These are phyloP conservation scores for Cercospora zeae-maydis DNA, from an alignment of 2,329 filamentous ascomycete genomes.

Conservation along the genomic window DNA sequence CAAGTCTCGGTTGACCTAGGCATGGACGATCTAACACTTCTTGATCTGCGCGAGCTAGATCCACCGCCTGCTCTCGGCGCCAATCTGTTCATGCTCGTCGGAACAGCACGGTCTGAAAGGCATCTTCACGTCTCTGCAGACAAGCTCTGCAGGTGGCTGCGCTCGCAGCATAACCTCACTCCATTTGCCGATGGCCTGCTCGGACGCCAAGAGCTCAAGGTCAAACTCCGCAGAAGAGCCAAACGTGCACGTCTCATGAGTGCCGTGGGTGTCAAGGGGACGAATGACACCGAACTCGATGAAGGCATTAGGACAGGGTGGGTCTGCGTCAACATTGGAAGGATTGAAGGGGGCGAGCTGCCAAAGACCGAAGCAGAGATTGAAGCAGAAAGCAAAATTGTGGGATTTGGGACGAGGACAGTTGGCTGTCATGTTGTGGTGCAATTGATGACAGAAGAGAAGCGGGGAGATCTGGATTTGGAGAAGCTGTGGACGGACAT, in stretches of 20 bases:
- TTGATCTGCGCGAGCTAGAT: conserved; percentile 80
- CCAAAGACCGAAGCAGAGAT: conserved; percentile 42
- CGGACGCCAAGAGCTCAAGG: conserved; percentile 85
- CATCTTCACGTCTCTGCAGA: conserved; percentile 90
- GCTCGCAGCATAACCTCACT: conserved; percentile 65
- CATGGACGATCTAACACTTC: conserved; percentile 72
- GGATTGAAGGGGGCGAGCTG: conserved; percentile 65
- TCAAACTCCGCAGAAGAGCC: conserved; percentile 75
- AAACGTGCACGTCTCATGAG: conserved; percentile 79
- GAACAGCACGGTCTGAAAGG: conserved; percentile 84
- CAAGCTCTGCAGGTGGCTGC: conserved; percentile 81
- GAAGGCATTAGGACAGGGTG: conserved; percentile 90
- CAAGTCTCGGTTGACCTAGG: conserved; percentile 82
- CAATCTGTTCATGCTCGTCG: conserved; percentile 88
- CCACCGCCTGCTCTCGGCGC: conserved; percentile 83
- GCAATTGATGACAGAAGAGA: conserved; percentile 69
- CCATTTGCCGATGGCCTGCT: conserved; percentile 84
- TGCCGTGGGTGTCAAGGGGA: conserved; percentile 57
- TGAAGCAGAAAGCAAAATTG: conserved; percentile 54
- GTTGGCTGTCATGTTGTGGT: conserved; percentile 62
- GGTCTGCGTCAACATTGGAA: conserved; percentile 89
- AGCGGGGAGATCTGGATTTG: conserved; percentile 63
- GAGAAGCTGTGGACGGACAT: conserved; percentile 58
- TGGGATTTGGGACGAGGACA: conserved; percentile 68
- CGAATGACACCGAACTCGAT: conserved; percentile 61